A percentile compares a stretch with the other conserved stretches of the same genome.
Evolutionary conservation across 352 stramenopile species (phyloP).

Genomic region (Albugo candida): DNA sequence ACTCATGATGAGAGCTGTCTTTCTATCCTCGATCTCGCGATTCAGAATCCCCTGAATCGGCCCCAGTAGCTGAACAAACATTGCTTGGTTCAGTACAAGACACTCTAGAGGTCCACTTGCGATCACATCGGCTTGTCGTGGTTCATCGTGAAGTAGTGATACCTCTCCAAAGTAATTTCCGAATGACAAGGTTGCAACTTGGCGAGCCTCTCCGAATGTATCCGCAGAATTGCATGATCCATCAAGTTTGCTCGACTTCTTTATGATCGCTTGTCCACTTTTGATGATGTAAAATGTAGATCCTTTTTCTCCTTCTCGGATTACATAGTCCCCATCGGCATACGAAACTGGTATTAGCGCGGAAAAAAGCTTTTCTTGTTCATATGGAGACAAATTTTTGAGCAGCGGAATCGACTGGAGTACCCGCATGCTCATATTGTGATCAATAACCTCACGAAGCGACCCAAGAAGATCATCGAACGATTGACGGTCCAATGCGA

Average conservation of each 20-base stretch:
- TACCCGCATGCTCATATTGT: constrained; percentile 70
- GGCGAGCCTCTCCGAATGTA: background rate
- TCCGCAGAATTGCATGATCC: constrained; percentile 14
- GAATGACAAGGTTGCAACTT: constrained; percentile 30
- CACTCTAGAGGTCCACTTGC: constrained; percentile 65
- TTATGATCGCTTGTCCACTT: constrained; percentile 31
- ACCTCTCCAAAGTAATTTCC: constrained; percentile 23
- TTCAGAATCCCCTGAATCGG: constrained; percentile 54
- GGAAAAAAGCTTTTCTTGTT: constrained; percentile 43
- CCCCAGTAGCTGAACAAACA: constrained; percentile 73
- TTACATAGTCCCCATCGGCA: constrained; percentile 30
- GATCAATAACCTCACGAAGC: constrained; percentile 79
- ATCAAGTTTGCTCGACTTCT: constrained; percentile 17
- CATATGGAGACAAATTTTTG: constrained; percentile 33
- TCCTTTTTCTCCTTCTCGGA: constrained; percentile 42
- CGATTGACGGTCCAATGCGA: constrained; percentile 82
- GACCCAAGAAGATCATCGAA: constrained; percentile 86
- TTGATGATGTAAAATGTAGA: constrained; percentile 73
- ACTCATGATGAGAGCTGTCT: constrained; percentile 11
- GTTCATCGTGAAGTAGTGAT: constrained; percentile 12
- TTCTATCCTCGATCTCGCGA: constrained; percentile 37
- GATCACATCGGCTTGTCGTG: constrained; percentile 20
- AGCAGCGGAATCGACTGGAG: constrained; percentile 53
- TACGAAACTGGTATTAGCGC: constrained; percentile 30
- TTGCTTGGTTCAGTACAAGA: constrained; percentile 67